Base-by-base conservation (phyloP, 2,329 filamentous ascomycete genomes). In the Claviceps humidiphila region DNA sequence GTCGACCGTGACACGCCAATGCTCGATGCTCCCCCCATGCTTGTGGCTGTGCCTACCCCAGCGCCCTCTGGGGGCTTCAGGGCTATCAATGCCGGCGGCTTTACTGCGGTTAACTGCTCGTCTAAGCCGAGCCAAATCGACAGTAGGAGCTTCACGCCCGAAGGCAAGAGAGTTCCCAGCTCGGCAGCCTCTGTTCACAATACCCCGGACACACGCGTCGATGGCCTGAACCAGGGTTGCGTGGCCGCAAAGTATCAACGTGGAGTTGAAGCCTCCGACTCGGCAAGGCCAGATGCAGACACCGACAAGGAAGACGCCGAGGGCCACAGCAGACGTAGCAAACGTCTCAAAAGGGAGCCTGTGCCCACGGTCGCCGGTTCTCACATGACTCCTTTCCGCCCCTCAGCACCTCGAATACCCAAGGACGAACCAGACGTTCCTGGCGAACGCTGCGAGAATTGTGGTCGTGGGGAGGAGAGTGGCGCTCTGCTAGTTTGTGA, bases 331-430 rank as follows among this genome's bases (percentile, higher is more conserved):
- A 81, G 93, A 56, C 83, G 91, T 53, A 96, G 90, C 68, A 98
- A 98, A 71, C 82, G 93, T 44, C 75, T 95, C 13, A 95, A 93
- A 68, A 95, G 94, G 54, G 78, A 81, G 68, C 73, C 75, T 44
- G 78, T 84, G 39, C 89, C 91, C 44, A 95, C 88, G 38, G 89
- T 98, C 59, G 89, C 89, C 58, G 93, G 93, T 51, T 97, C 91
- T 50, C 89, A 97, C 70, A 97, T 97, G 89, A 93, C 88, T 55
- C 81, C 91, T 62, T 89, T 95, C 63, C 87, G 91, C 51, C 88
- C 91, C 53, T 84, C 86, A 26, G 83, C 84, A 16, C 87, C 84
- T 17, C 78, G 81, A 56, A 74, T 82, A 54, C 74, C 76, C 20
- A 73, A 78, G 51, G 79, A 81, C 53, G 77, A 81, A 53, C 57